These are phyloP conservation scores for Pachyrhizus erosus DNA, from an alignment of 306 rosid genomes.

Conservation along the genomic window DNA sequence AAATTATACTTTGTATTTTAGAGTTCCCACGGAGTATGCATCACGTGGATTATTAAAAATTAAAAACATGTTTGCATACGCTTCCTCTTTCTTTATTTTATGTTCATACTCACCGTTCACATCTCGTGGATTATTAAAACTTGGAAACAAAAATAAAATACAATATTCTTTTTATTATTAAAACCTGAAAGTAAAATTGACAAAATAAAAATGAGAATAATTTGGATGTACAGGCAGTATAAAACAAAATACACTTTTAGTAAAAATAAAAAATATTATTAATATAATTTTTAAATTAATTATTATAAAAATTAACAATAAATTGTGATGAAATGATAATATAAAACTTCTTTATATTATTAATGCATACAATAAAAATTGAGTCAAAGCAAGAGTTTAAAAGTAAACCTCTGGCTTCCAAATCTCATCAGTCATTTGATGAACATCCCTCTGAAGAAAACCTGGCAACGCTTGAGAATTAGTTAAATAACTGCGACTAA, in stretches of 20 bases:
- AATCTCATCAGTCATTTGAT: not conserved
- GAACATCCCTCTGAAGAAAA: not conserved
- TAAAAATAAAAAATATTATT: no score
- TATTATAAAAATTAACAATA: no score
- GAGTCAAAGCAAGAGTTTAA: not conserved
- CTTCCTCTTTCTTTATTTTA: not conserved
- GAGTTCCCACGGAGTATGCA: not conserved
- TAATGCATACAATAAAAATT: no score
- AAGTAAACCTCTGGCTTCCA: not conserved
- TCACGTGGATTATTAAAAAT: not conserved
- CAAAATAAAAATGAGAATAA: not conserved
- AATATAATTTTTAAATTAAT: no score
- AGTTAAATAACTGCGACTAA: no score
- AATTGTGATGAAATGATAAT: no score
- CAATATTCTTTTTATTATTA: not conserved
- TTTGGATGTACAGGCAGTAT: no score
- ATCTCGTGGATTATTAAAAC: not conserved
- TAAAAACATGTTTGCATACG: not conserved
- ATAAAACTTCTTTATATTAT: no score
- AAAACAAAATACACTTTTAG: no score
- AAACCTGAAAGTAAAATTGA: not conserved
- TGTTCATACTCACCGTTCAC: not conserved
- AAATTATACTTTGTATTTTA: not conserved
- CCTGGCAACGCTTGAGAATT: no score
- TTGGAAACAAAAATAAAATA: not conserved